Conservation (phyloP, 257 asterid genomes). For the Dorcoceras hygrometricum region DNA sequence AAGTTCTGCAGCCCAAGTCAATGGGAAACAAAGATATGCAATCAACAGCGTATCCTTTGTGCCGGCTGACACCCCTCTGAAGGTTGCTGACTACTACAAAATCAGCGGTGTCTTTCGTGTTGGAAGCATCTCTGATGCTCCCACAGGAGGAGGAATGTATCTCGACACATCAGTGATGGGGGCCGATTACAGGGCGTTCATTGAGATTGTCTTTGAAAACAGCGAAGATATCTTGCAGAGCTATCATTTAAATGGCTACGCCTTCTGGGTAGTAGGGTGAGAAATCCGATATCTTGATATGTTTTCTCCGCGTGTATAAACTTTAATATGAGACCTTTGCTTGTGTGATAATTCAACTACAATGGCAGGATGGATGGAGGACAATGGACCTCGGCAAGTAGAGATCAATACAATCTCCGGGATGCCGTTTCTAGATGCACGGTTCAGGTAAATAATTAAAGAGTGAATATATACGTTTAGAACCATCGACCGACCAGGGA, state of each 20-base stretch:
- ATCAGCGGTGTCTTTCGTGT: constrained; percentile 62
- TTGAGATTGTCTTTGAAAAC: constrained; percentile 78
- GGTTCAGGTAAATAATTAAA: constrained; percentile 50
- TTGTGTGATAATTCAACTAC: constrained; percentile 19
- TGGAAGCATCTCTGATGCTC: constrained; percentile 58
- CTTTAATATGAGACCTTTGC: not conserved
- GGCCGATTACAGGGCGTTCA: constrained; percentile 57
- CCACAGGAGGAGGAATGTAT: constrained; percentile 79
- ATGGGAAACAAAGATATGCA: constrained; percentile 71
- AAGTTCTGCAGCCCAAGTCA: constrained; percentile 67
- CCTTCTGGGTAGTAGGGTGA: constrained; percentile 91
- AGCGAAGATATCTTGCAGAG: constrained; percentile 69
- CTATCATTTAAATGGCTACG: constrained; percentile 80
- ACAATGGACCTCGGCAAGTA: constrained; percentile 60
- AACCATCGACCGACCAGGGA: not conserved
- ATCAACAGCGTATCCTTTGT: constrained; percentile 73
- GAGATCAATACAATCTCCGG: constrained; percentile 66
- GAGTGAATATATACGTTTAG: not conserved
- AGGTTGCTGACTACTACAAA: constrained; percentile 72
- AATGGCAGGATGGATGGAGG: constrained; percentile 88
- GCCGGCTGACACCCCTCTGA: constrained; percentile 70
- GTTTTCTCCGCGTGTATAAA: not conserved
- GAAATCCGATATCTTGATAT: constrained; percentile 4
- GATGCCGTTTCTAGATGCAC: constrained; percentile 86
- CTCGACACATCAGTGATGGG: constrained; percentile 72